Conservation (phyloP, 2,329 filamentous ascomycete species). For the Sporothrix brunneoviolacea region DNA sequence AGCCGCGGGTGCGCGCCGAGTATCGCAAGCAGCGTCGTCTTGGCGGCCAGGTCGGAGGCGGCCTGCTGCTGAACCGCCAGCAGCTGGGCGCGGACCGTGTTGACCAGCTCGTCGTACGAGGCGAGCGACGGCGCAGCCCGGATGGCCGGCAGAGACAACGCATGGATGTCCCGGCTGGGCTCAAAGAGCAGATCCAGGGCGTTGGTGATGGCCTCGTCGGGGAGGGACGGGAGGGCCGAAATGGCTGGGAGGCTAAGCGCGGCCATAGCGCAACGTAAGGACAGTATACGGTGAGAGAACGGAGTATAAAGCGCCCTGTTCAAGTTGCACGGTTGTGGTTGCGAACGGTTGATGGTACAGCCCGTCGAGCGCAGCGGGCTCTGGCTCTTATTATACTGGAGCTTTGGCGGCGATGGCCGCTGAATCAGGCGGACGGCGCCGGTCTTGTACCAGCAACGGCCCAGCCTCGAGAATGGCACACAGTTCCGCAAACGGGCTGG, state of each 20-base stretch:
- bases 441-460: background rate
- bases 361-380: no score
- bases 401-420: conserved; percentile 12
- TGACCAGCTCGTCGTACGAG: conserved; percentile 65
- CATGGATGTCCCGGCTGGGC: conserved; percentile 67
- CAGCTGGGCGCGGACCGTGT: conserved; percentile 57
- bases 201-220: conserved; percentile 46
- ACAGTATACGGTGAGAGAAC: no score
- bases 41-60: conserved; percentile 34
- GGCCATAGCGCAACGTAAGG: conserved; percentile 6
- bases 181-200: conserved; percentile 80
- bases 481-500: background rate
- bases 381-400: background rate
- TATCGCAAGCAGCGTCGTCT: conserved; percentile 59
- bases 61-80: conserved; percentile 45
- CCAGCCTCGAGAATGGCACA: no score
- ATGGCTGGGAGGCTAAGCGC: conserved; percentile 48
- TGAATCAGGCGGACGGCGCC: conserved; percentile 12
- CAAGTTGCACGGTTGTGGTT: no score
- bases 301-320: no score
- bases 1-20: conserved; percentile 77
- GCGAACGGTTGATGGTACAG: no score
- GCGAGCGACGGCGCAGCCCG: conserved; percentile 49
- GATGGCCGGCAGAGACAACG: conserved; percentile 63
- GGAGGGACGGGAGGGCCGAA: conserved; percentile 46